Conservation (phyloP, 208 protist species). For the Leishmania aethiopica region DNA sequence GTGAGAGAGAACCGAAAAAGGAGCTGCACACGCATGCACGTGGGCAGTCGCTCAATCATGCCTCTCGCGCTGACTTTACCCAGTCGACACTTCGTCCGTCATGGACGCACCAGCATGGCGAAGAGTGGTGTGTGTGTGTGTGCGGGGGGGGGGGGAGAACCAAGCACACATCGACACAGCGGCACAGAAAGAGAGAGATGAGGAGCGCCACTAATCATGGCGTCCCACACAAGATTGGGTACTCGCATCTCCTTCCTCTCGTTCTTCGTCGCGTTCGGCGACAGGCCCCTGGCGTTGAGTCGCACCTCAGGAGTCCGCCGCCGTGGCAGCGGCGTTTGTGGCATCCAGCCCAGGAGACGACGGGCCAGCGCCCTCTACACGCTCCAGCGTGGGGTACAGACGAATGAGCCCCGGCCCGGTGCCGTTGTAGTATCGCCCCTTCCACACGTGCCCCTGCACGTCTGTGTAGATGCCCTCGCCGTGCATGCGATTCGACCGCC, state of each 20-base stretch:
- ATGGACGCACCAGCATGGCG: background rate
- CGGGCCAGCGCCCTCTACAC: background rate
- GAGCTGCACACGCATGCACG: background rate
- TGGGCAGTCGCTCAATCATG: background rate
- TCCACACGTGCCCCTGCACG: conserved; percentile 69
- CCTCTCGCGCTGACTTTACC: background rate
- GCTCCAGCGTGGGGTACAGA: conserved; percentile 31
- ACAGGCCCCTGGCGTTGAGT: background rate
- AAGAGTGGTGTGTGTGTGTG: background rate
- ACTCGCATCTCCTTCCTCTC: background rate
- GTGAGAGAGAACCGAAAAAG: background rate
- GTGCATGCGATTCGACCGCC: conserved; percentile 86
- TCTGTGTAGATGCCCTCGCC: conserved; percentile 87
- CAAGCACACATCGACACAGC: background rate
- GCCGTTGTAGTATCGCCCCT: conserved; percentile 83
- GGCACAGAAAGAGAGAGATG: background rate
- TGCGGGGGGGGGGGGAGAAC: background rate
- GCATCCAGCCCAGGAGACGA: background rate
- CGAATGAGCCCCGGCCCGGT: conserved; percentile 69
- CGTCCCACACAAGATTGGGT: background rate
- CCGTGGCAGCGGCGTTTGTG: background rate
- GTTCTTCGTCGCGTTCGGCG: background rate
- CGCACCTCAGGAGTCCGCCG: background rate
- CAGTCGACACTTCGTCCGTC: background rate
- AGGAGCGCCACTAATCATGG: background rate